Evolutionary conservation across 495 filamentous ascomycete genomes (phyloP).

Genomic region (Neurospora hispaniola): DNA sequence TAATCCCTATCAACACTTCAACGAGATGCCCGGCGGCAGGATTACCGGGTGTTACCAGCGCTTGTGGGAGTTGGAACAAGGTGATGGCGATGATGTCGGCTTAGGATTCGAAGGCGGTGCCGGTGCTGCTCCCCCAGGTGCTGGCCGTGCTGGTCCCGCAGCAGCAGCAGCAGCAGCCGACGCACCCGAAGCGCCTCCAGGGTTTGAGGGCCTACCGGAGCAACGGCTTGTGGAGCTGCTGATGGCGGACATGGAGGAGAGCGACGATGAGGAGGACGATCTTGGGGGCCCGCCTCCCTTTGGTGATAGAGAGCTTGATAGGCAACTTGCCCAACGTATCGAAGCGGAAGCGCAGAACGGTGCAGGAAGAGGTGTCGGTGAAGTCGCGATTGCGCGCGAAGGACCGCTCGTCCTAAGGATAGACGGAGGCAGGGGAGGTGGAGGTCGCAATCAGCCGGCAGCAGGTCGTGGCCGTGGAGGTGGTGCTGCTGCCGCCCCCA

Average conservation of each 20-base stretch:
- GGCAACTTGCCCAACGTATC: neutral
- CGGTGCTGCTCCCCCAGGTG: slow-evolving; percentile 4
- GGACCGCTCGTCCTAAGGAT: slow-evolving; percentile 45
- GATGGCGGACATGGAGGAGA: slow-evolving; percentile 17
- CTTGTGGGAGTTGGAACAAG: slow-evolving; percentile 80
- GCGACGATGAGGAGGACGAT: slow-evolving; percentile 16
- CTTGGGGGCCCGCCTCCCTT: neutral
- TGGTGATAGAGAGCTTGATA: neutral
- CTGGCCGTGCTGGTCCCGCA: slow-evolving; percentile 2
- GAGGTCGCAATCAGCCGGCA: slow-evolving; percentile 17
- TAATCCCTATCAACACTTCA: slow-evolving; percentile 88
- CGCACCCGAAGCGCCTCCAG: slow-evolving; percentile 1
- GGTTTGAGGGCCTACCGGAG: neutral
- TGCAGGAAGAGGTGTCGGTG: slow-evolving; percentile 9
- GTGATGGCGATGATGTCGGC: slow-evolving; percentile 58
- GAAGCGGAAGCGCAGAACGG: slow-evolving; percentile 2
- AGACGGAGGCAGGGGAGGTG: slow-evolving; percentile 13
- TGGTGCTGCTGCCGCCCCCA: slow-evolving; percentile 13
- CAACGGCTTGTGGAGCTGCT: slow-evolving; percentile 3
- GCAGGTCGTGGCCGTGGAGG: slow-evolving; percentile 15
- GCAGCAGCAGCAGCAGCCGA: neutral
- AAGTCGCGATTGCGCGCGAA: slow-evolving; percentile 36
- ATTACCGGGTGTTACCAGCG: slow-evolving; percentile 64
- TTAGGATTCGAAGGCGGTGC: slow-evolving; percentile 40
- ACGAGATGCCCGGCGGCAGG: slow-evolving; percentile 37